phyloP scores from a whole-genome alignment of 73 alveolate genomes.

The Diophrys appendiculata region DNA sequence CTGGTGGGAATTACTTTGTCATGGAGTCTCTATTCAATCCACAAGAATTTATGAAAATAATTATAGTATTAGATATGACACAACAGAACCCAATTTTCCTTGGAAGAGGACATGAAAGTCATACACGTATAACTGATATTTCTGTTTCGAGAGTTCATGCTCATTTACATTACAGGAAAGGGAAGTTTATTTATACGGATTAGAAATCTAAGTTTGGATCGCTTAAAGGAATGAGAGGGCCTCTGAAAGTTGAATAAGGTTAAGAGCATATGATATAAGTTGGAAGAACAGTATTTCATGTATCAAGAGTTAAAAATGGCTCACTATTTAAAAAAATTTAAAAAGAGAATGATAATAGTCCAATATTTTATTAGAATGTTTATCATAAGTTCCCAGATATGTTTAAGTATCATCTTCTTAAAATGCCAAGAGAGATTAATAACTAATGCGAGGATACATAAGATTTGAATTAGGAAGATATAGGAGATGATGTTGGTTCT shows the following conservation, averaged over 20 bases:
- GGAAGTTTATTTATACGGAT: conserved; percentile 20
- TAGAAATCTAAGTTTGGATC: conserved; percentile 26
- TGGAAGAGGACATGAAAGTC: conserved; percentile 77
- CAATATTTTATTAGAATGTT: neutral
- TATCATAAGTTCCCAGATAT: neutral
- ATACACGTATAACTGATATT: conserved; percentile 66
- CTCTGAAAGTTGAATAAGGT: neutral
- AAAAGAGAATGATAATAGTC: neutral
- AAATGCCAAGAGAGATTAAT: neutral
- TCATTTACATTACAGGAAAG: conserved; percentile 6
- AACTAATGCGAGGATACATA: neutral
- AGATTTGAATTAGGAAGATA: neutral
- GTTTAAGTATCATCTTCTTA: neutral
- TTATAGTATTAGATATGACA: conserved; percentile 39
- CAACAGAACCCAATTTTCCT: conserved; percentile 46
- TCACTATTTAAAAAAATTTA: neutral
- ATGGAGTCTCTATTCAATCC: conserved; percentile 9
- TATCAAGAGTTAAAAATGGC: neutral
- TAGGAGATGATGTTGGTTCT: neutral
- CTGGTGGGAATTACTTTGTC: conserved; percentile 5
- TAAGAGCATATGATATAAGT: neutral
- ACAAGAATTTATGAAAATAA: neutral
- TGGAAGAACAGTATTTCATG: conserved; percentile 19
- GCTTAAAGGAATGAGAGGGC: neutral
- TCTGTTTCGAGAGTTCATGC: conserved; percentile 75